Base-by-base conservation (phyloP, 2,329 filamentous ascomycete species). In the Cercospora zeina region DNA sequence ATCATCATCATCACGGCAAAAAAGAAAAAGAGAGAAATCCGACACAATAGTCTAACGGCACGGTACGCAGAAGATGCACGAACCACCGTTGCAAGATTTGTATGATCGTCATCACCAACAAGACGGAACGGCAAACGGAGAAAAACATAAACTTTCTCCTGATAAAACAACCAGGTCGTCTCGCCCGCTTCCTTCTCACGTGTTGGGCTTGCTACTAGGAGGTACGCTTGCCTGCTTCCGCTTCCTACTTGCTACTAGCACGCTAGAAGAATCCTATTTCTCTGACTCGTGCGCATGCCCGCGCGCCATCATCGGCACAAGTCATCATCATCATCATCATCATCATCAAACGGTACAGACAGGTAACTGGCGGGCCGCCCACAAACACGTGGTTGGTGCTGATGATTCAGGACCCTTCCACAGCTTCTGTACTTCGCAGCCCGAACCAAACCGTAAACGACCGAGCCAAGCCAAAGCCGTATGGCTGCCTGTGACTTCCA, bases 111-210 rank as follows among this genome's bases (percentile, higher is more conserved):
- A 27, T 6, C 24, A 27, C 3, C 3, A 27, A 27, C 24, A 27
- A 27, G 6, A n/a, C n/a, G n/a, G n/a, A n/a, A n/a, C n/a, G n/a
- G n/a, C n/a, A n/a, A n/a, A n/a, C n/a, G n/a, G n/a, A n/a, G n/a
- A n/a, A n/a, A n/a, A n/a, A n/a, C n/a, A n/a, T n/a, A 27, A 49
- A 49, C 21, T 14, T 49, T 49, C 42, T 27, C 24, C n/a, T n/a
- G n/a, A n/a, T n/a, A 27, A 49, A 49, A 49, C 42, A 49, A 49
- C 42, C 42, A 49, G 42, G 42, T 49, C 42, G 42, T 49, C 21
- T 19, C 42, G 24, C 24, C 6, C 24, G 24, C 24, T 27, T 27
- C 24, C 24, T 27, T 27, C 24, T 27, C 42, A 49, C 42, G 21
- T 49, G 21, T 49, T 27, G 24, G 21, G 24, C 24, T 27, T 27